phyloP scores from a whole-genome alignment of 2,329 filamentous ascomycete genomes.

The Ceratocystis papillata region DNA sequence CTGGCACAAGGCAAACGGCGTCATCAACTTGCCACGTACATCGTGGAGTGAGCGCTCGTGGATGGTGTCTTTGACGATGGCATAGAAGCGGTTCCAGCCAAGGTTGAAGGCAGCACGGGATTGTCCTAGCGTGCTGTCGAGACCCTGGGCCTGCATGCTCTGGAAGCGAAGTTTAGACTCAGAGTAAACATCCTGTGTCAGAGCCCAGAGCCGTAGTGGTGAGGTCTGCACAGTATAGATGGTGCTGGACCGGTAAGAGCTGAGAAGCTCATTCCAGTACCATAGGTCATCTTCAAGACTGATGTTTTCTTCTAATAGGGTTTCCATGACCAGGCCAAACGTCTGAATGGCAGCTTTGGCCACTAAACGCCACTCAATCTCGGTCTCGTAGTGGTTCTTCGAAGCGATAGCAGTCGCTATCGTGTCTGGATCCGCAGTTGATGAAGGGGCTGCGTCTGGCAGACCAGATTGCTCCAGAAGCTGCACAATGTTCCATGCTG shows the following conservation, averaged over 20 bases:
- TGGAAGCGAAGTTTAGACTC: slow-evolving; percentile 45
- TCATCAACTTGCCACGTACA: slow-evolving; percentile 61
- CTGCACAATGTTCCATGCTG: slow-evolving; percentile 46
- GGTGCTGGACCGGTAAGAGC: slow-evolving; percentile 65
- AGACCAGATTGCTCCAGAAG: slow-evolving; percentile 54
- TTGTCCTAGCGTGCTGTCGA: slow-evolving; percentile 13
- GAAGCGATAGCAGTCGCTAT: slow-evolving; percentile 24
- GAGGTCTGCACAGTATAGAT: slow-evolving; percentile 81
- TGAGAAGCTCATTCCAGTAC: slow-evolving; percentile 89
- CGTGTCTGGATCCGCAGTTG: background rate
- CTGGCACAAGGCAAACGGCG: slow-evolving; percentile 64
- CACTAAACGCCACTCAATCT: slow-evolving; percentile 82
- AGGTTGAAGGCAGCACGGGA: slow-evolving; percentile 27
- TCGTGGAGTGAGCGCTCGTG: slow-evolving; percentile 59
- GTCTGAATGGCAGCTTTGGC: slow-evolving; percentile 88
- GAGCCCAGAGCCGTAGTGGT: slow-evolving; percentile 62
- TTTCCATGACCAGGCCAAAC: slow-evolving; percentile 69
- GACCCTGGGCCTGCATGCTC: slow-evolving; percentile 27
- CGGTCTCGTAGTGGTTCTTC: slow-evolving; percentile 52
- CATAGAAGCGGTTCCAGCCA: slow-evolving; percentile 63
- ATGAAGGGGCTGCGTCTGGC: slow-evolving; percentile 30
- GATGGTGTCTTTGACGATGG: slow-evolving; percentile 65
- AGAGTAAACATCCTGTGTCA: slow-evolving; percentile 57
- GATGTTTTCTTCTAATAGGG: slow-evolving; percentile 70
- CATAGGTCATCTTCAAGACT: slow-evolving; percentile 76